phyloP scores from a whole-genome alignment of 805 yeast species.

The Starmerella apicola region DNA sequence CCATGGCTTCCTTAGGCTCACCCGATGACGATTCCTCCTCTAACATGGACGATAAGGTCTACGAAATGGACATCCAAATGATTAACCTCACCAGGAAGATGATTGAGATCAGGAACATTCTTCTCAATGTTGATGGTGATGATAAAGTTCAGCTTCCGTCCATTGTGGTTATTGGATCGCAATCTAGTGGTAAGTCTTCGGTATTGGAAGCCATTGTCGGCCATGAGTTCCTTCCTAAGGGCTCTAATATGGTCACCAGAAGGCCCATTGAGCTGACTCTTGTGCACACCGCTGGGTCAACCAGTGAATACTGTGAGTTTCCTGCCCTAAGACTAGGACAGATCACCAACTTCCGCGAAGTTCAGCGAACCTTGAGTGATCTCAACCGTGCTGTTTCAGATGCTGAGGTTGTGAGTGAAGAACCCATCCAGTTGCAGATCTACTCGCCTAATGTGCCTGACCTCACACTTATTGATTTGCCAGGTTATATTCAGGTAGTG shows the following conservation, averaged over 20 bases:
- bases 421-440: constrained; percentile 85
- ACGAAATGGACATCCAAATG: constrained; percentile 54
- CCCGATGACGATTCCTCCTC: constrained; percentile 29
- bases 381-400: constrained; percentile 86
- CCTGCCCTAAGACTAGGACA: constrained; percentile 77
- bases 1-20: constrained; percentile 47
- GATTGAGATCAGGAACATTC: constrained; percentile 84
- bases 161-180: constrained; percentile 94
- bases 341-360: constrained; percentile 76
- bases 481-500: constrained; percentile 94
- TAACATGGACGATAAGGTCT: constrained; percentile 36
- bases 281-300: constrained; percentile 65
- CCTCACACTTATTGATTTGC: constrained; percentile 83
- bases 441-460: constrained; percentile 88
- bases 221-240: constrained; percentile 94
- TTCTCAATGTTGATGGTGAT: constrained; percentile 61
- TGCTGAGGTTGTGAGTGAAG: constrained; percentile 74
- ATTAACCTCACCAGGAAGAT: constrained; percentile 81
- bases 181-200: constrained; percentile 93
- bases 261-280: constrained; percentile 92
- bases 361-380: constrained; percentile 76
- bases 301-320: constrained; percentile 83
- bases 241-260: constrained; percentile 95
- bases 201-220: constrained; percentile 95
- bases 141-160: constrained; percentile 79